These are phyloP conservation scores for Massarina eburnea DNA, from an alignment of 2,329 filamentous ascomycete species.

Conservation along the genomic window DNA sequence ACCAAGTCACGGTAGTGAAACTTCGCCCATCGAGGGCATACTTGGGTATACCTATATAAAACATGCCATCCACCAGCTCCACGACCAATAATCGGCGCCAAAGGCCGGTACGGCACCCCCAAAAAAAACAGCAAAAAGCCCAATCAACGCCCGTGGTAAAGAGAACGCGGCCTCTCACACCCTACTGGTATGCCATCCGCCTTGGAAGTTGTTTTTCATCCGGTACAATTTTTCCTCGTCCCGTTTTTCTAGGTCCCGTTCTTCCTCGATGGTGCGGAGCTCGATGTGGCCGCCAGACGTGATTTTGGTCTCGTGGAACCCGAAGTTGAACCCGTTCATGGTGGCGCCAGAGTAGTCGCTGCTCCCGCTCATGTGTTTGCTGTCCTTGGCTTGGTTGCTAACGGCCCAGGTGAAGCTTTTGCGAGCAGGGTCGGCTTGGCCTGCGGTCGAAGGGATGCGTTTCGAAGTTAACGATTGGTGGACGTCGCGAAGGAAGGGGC, in stretches of 20 bases:
- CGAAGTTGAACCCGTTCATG: constrained; percentile 8
- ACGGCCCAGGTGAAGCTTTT: constrained; percentile 7
- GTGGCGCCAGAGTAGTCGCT: not conserved
- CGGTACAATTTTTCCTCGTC: not conserved
- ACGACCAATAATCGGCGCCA: too few species aligned
- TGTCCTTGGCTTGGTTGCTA: not conserved
- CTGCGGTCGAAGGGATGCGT: constrained; percentile 2
- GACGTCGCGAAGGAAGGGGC: constrained; percentile 51
- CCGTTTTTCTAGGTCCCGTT: constrained; percentile 2
- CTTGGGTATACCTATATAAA: too few species aligned
- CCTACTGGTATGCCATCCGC: not conserved
- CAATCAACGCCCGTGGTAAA: not conserved
- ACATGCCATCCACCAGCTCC: too few species aligned
- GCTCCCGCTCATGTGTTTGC: not conserved
- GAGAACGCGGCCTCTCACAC: not conserved
- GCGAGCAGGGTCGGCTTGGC: not conserved
- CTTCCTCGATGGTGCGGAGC: constrained; percentile 4
- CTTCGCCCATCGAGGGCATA: too few species aligned
- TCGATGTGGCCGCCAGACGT: constrained; percentile 1
- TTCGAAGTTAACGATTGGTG: constrained; percentile 43
- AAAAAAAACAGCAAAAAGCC: too few species aligned
- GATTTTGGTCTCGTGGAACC: constrained; percentile 8
- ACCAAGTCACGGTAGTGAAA: too few species aligned
- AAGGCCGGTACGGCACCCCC: too few species aligned
- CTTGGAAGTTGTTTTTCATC: not conserved